Evolutionary conservation across 1,284 basidiomycete genomes (phyloP), one percentile per base, ranked within the genome.

Genomic region (Anthracocystis panici-leucophaei): DNA sequence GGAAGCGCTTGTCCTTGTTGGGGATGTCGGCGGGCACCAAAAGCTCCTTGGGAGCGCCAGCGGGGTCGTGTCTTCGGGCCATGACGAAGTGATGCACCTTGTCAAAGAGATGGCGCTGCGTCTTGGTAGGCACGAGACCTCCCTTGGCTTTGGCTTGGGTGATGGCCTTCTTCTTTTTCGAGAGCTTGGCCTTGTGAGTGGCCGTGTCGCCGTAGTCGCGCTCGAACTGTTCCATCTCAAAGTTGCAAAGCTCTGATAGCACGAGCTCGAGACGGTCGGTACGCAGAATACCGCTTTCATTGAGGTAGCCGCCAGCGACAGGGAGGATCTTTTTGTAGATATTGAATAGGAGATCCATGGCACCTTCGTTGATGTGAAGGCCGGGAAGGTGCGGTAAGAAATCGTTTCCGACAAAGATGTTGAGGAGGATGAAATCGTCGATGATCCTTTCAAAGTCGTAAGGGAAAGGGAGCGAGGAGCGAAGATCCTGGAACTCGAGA

Each of bases 361-460:
- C 96, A 80, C 97, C 97, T 86, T 97, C 94, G 83, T 98, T 95
- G 85, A 99, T 99, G 85, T 99, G 97, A 44, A 99, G 86, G 85
- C 97, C 95, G 7, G 96, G 97, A 57, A 99, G 87, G 87, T 99
- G 94, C 9, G 96, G 96, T 77, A 99, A 87, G 87, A 98, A 98
- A 87, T 98, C 95, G 85, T 98, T 99, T 35, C 95, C 96, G 57
- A 98, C 91, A 81, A 99, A 98, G 52, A 97, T 93, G 50, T 94
- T 93, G 78, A 99, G 90, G 16, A 99, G 88, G 81, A 99, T 93
- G 86, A 98, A 98, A 87, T 99, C 96, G 86, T 99, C 96, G 83
- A 99, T 97, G 86, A 99, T 89, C 35, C 92, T 90, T 85, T 99
- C 96, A 62, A 98, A 89, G 80, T 89, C 92, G 86, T 93, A 94